Evolutionary conservation across 2,329 filamentous ascomycete species (phyloP).

Genomic region (Apiospora koreana): DNA sequence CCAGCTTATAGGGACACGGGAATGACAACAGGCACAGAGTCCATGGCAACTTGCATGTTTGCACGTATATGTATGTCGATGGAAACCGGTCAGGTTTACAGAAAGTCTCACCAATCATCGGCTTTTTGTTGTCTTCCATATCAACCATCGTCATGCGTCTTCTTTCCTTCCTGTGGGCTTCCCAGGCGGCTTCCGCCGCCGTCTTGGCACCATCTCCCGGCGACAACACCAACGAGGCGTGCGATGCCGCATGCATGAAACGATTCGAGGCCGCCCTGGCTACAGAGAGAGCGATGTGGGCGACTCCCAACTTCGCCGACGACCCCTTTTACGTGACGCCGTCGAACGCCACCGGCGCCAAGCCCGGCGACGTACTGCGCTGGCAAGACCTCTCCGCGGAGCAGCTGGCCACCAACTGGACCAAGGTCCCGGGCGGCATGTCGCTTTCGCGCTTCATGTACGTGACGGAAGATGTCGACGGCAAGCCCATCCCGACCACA

Average conservation of each 20-base stretch:
- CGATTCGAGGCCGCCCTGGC: constrained; percentile 10
- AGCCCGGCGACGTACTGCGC: constrained; percentile 19
- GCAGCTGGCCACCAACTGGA: constrained; percentile 16
- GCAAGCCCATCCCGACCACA: constrained; percentile 18
- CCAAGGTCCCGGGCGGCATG: constrained; percentile 18
- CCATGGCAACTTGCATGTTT: neutral
- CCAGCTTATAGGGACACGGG: neutral
- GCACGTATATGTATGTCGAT: neutral
- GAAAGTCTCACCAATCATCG: neutral
- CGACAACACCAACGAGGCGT: neutral
- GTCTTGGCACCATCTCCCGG: neutral
- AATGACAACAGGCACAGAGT: neutral
- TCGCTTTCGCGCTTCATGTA: constrained; percentile 19
- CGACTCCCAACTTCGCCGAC: constrained; percentile 6
- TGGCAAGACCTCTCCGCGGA: constrained; percentile 19
- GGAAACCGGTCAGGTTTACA: neutral
- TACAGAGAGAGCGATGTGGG: constrained; percentile 14
- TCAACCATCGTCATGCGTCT: neutral
- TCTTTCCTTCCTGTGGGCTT: neutral
- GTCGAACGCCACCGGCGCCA: constrained; percentile 15
- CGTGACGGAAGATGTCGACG: constrained; percentile 20
- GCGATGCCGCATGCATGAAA: constrained; percentile 12
- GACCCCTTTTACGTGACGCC: constrained; percentile 20
- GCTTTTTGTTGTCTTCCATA: neutral
- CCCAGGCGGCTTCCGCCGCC: neutral